Base-by-base conservation (phyloP, 192 early-diverging fungal species). In the Linnemannia schmuckeri region DNA sequence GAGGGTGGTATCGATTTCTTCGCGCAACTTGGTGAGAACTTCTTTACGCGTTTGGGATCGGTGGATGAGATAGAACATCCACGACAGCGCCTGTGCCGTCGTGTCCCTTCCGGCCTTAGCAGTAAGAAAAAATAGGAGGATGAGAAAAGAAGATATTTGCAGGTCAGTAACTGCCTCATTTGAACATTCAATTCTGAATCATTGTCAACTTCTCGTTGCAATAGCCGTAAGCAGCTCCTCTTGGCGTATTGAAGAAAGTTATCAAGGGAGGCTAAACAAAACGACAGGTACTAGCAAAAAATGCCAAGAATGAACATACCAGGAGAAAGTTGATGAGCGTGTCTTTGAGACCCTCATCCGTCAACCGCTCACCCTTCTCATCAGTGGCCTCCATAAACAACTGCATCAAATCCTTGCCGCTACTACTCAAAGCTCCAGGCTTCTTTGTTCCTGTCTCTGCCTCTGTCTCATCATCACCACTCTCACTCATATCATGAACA, bases 51-150 rank as follows among this genome's bases (percentile, higher is more conserved):
- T 71, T 22, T 72, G 55, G 5, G 93, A 77, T 13, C 81, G 47
- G 68, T 81, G 89, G 20, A 93, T 76, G 37, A 91, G 78, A 57
- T 87, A 91, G 30, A 93, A 81, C 57, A 91, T 90, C 93, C 94
- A 94, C 6, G 88, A 77, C 12, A 94, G 88, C 15, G 88, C 88
- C 74, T 93, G 89, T 24, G 95, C 89, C 30, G 93, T 93, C 46
- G 93, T 89, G 85, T 94, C 89, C 72, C 94, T 83, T 78, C 93
- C 92, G 76, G 88, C 80, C 63, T 54, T 33, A 18, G 22, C n/a
- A 5, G 6, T 2, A 27, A 66, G n/a, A 13, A 66, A 30, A n/a
- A 61, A 46, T 55, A 72, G 49, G 47, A 75, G 13, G 49, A 15
- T 4, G 55, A 40, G 9, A 72, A 22, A 37, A 47, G 20, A 42